Conservation (phyloP, 2,329 filamentous ascomycete genomes). For the Bipolaris sorokiniana region DNA sequence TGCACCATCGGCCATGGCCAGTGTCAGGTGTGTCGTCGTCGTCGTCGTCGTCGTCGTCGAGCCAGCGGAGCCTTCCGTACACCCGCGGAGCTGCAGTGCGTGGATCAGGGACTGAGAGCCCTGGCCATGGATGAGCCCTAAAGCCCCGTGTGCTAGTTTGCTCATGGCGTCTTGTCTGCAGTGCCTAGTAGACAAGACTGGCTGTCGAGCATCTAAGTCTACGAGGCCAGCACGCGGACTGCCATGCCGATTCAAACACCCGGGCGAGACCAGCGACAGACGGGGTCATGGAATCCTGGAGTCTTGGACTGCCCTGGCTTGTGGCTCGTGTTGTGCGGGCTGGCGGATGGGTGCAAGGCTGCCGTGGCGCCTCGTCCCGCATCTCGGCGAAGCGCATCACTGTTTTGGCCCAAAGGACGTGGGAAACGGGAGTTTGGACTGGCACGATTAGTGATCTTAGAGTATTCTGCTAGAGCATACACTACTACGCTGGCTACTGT, state of each 20-base stretch:
- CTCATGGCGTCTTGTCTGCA: too few relatives aligned
- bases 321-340: too few relatives aligned
- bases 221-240: not conserved
- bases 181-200: too few relatives aligned
- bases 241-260: not conserved
- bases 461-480: too few relatives aligned
- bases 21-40: constrained; percentile 7
- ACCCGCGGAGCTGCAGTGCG: constrained; percentile 6
- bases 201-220: too few relatives aligned
- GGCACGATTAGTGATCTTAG: too few relatives aligned
- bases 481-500: not conserved
- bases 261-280: too few relatives aligned
- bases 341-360: constrained; percentile 6
- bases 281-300: too few relatives aligned
- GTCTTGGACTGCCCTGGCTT: too few relatives aligned
- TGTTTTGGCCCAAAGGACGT: not conserved
- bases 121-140: constrained; percentile 11
- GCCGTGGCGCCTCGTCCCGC: constrained; percentile 14
- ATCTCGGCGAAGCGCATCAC: constrained; percentile 16
- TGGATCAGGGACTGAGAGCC: constrained; percentile 14
- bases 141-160: not conserved
- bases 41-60: constrained; percentile 9
- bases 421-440: constrained; percentile 7
- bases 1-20: constrained; percentile 2
- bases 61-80: constrained; percentile 4